Evolutionary conservation across 345 rosid species (phyloP).

Genomic region (Passiflora organensis): DNA sequence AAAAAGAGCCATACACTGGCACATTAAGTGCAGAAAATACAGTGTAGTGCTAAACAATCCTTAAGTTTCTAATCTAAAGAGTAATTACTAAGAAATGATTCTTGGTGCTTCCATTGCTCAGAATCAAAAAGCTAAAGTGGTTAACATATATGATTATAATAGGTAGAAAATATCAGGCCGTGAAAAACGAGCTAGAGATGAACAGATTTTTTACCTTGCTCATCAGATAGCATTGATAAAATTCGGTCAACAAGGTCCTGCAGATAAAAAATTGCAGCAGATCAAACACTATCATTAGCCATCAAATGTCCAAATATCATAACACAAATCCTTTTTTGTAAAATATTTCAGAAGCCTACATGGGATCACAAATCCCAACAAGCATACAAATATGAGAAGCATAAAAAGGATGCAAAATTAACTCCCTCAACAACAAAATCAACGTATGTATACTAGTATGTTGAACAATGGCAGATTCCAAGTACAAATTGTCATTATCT

Average conservation of each 20-base stretch:
- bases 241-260: slow-evolving; percentile 92
- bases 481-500: too few species aligned
- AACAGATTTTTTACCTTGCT: slow-evolving; percentile 46
- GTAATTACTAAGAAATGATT: too few species aligned
- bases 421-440: not conserved
- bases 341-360: too few species aligned
- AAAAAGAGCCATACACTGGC: not conserved
- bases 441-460: not conserved
- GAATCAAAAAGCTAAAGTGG: not conserved
- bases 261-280: slow-evolving; percentile 9
- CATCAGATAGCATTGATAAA: slow-evolving; percentile 58
- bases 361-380: not conserved
- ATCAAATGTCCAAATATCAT: too few species aligned
- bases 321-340: too few species aligned
- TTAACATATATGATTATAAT: too few species aligned
- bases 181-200: too few species aligned
- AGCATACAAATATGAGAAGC: not conserved
- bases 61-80: too few species aligned
- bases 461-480: not conserved
- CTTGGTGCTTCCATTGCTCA: too few species aligned
- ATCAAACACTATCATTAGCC: not conserved
- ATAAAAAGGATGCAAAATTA: too few species aligned
- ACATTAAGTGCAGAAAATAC: not conserved
- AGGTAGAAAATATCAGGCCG: too few species aligned
- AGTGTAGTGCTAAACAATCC: too few species aligned